Percentiles rank a stretch among this genome's conserved stretches.
Evolutionary conservation across 129 eudicot species (phyloP).

Genomic region (Escallonia rubra): DNA sequence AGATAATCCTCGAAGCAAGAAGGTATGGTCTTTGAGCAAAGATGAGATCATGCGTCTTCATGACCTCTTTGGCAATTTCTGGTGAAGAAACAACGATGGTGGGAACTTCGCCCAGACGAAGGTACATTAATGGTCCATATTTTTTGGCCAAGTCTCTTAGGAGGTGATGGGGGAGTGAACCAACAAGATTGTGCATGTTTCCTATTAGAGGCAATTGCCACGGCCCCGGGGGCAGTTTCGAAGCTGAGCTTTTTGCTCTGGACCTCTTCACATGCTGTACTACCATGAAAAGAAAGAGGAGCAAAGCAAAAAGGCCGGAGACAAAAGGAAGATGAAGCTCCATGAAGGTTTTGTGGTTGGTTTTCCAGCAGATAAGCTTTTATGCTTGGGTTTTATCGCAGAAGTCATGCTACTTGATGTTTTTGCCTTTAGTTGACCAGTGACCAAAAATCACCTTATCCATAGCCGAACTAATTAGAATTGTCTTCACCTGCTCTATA

Average conservation of each 20-base stretch:
- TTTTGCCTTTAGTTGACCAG: too few relatives aligned
- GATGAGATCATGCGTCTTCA: conserved; percentile 26
- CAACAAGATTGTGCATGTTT: conserved; percentile 34
- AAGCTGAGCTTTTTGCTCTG: background rate
- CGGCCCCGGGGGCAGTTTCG: conserved; percentile 37
- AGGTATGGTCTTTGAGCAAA: conserved; percentile 26
- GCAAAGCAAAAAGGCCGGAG: background rate
- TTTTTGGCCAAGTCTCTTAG: conserved; percentile 18
- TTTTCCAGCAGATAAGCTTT: background rate
- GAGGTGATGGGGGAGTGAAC: conserved; percentile 27
- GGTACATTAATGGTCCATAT: conserved; percentile 34
- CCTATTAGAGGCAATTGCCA: conserved; percentile 35
- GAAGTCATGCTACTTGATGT: too few relatives aligned
- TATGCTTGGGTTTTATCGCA: background rate
- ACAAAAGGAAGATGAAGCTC: background rate
- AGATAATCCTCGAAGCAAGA: conserved; percentile 19
- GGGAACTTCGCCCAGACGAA: conserved; percentile 22
- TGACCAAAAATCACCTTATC: too few relatives aligned
- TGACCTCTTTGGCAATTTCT: conserved; percentile 20
- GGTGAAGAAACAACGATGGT: conserved; percentile 31
- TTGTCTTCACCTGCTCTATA: too few relatives aligned
- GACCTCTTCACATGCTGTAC: background rate
- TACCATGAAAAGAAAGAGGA: background rate
- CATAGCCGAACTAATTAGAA: too few relatives aligned
- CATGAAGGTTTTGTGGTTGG: conserved; percentile 1